Evolutionary conservation across 106 monocot species (phyloP).

Genomic region (Agapanthus africanus): DNA sequence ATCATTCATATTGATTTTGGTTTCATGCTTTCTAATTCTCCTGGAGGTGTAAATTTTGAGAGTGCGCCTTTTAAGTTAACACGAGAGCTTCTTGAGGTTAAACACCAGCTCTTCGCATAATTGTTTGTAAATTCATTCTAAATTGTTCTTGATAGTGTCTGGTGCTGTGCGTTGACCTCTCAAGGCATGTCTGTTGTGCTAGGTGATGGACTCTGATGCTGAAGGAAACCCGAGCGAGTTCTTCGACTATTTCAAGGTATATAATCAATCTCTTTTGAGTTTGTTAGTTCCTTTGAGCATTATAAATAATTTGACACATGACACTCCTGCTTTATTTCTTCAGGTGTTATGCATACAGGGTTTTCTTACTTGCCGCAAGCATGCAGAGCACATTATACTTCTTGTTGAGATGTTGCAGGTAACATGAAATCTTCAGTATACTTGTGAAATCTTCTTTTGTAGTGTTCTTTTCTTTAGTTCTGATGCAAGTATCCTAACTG

Average conservation of each 20-base stretch:
- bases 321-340: conserved; percentile 7
- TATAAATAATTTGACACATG: not conserved
- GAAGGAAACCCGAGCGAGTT: conserved; percentile 99
- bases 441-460: not conserved
- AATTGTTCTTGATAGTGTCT: not conserved
- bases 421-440: conserved; percentile 2
- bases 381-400: conserved; percentile 95
- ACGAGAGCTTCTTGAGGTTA: conserved; percentile 90
- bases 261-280: no score
- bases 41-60: conserved; percentile 98
- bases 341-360: conserved; percentile 99
- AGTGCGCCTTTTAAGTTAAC: conserved; percentile 98
- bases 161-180: not conserved
- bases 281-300: no score
- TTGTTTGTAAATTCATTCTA: not conserved
- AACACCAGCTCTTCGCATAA: conserved; percentile 1
- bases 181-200: not conserved
- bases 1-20: conserved; percentile 99
- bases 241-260: conserved; percentile 97
- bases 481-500: not conserved
- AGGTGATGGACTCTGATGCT: conserved; percentile 99
- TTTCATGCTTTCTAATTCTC: conserved; percentile 98
- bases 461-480: not conserved
- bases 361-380: conserved; percentile 98
- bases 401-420: conserved; percentile 99